Evolutionary conservation across 306 rosid species (phyloP).

Genomic region (Astragalus membranaceus): DNA sequence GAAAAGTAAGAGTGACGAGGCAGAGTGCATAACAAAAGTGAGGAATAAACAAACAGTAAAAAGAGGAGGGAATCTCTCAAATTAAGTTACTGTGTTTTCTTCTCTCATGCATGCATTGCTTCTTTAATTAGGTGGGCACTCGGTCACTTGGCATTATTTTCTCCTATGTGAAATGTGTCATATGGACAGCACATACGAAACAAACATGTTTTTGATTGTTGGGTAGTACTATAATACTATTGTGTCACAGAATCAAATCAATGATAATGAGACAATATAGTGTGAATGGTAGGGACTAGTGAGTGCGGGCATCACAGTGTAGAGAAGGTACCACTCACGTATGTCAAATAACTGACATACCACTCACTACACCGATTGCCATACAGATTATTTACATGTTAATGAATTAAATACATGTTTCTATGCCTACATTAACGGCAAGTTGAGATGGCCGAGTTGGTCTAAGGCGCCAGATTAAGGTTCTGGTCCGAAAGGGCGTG

Average conservation of each 20-base stretch:
- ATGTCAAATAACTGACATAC: background rate
- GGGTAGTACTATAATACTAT: background rate
- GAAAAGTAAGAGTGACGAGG: background rate
- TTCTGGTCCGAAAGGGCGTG: conserved; percentile 53
- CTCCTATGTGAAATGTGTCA: background rate
- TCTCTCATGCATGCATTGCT: background rate
- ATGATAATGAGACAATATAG: background rate
- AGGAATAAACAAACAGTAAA: background rate
- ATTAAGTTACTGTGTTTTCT: background rate
- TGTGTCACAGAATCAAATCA: background rate
- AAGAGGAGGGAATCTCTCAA: background rate
- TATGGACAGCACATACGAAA: conserved; percentile 7
- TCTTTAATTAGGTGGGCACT: conserved; percentile 1
- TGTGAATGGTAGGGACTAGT: conserved; percentile 17
- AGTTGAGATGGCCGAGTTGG: conserved; percentile 52
- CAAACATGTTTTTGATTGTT: conserved; percentile 14
- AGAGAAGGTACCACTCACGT: background rate
- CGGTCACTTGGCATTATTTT: background rate
- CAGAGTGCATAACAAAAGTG: background rate
- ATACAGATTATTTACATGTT: too few relatives aligned
- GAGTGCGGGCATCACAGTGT: background rate
- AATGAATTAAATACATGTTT: background rate
- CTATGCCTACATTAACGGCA: accelerated
- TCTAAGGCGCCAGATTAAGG: conserved; percentile 27
- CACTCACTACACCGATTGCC: too few relatives aligned